A percentile compares a stretch with the other conserved stretches of the same genome.
phyloP scores from a whole-genome alignment of 2,329 filamentous ascomycete genomes.

The Lojkania enalia region DNA sequence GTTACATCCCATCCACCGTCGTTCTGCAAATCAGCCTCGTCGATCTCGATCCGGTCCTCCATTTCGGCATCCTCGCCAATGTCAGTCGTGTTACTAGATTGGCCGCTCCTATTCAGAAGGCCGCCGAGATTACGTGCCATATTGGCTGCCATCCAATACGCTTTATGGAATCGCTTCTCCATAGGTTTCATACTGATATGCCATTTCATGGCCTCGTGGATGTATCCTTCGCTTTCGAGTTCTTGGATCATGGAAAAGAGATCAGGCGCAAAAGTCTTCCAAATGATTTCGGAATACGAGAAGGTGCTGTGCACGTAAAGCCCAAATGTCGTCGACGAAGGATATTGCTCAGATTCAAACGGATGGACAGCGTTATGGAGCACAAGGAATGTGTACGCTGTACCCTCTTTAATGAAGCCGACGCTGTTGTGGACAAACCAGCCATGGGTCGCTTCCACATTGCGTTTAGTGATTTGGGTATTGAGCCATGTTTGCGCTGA shows the following conservation, averaged over 20 bases:
- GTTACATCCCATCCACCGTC: neutral
- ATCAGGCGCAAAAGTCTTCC: conserved; percentile 25
- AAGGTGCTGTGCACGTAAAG: conserved; percentile 25
- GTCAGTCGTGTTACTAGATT: no score
- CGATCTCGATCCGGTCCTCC: neutral
- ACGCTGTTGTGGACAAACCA: conserved; percentile 20
- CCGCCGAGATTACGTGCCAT: conserved; percentile 9
- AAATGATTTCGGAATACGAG: conserved; percentile 26
- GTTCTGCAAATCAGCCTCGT: neutral
- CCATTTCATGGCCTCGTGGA: conserved; percentile 21
- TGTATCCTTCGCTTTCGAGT: neutral
- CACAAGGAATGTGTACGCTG: conserved; percentile 25
- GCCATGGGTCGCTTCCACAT: no score
- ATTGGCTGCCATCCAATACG: conserved; percentile 35
- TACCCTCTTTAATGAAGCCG: conserved; percentile 31
- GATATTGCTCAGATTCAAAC: conserved; percentile 10
- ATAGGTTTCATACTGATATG: conserved; percentile 13
- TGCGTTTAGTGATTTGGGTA: conserved; percentile 2
- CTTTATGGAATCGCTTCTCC: conserved; percentile 31
- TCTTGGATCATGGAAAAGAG: conserved; percentile 7
- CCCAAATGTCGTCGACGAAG: conserved; percentile 26
- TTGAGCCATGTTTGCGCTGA: conserved; percentile 12
- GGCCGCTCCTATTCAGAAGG: conserved; percentile 16
- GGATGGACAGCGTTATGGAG: conserved; percentile 33
- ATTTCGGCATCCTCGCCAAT: neutral